phyloP scores from a whole-genome alignment of 129 eudicot genomes.

The Lactuca sativa region DNA sequence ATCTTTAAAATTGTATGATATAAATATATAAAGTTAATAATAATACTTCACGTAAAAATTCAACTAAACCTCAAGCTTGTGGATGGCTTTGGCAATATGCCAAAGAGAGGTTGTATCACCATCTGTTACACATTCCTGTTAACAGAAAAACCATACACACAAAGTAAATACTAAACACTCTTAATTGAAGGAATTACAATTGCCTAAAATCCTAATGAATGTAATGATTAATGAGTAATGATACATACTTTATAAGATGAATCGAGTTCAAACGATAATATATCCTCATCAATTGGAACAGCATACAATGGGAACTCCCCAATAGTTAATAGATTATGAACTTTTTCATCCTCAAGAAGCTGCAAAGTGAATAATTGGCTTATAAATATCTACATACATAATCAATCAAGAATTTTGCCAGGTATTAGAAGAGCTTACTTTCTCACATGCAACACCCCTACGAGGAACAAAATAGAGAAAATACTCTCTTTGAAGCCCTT shows the following conservation, averaged over 20 bases:
- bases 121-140: constrained; percentile 81
- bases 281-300: constrained; percentile 85
- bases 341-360: constrained; percentile 93
- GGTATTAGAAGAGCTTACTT: constrained; percentile 43
- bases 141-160: neutral
- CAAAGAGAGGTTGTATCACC: constrained; percentile 91
- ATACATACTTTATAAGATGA: constrained; percentile 66
- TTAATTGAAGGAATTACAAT: constrained; percentile 4
- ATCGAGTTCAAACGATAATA: constrained; percentile 92
- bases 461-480: constrained; percentile 94
- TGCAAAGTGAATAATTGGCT: constrained; percentile 24
- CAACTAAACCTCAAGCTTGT: constrained; percentile 86
- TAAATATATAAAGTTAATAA: neutral
- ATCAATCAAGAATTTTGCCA: constrained; percentile 9
- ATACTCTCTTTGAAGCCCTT: constrained; percentile 93
- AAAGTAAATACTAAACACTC: constrained; percentile 1
- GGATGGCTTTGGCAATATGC: constrained; percentile 97
- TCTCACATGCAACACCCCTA: constrained; percentile 90
- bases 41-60: constrained; percentile 15
- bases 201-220: neutral
- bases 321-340: constrained; percentile 73
- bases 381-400: neutral
- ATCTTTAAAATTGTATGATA: constrained; percentile 6
- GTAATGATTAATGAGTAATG: neutral
- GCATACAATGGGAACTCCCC: constrained; percentile 91